A percentile compares a stretch with the other conserved stretches of the same genome.
Evolutionary conservation across 176 grass and related monocot species (phyloP).

Genomic region (Phoenix roebelenii): DNA sequence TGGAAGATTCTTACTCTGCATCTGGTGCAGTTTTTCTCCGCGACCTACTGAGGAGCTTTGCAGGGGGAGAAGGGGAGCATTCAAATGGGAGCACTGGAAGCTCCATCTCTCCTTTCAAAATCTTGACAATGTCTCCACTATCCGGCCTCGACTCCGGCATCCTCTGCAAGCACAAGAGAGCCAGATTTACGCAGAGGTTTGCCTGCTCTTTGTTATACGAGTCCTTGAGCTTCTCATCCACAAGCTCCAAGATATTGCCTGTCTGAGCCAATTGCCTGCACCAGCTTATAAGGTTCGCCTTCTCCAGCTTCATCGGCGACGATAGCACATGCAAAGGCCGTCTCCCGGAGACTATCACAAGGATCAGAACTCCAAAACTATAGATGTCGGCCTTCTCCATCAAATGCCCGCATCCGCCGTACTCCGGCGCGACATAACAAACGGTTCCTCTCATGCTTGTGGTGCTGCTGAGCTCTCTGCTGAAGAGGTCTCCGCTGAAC

Average conservation of each 20-base stretch:
- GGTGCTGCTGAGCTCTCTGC: slow-evolving; percentile 58
- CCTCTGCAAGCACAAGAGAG: slow-evolving; percentile 74
- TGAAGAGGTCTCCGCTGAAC: slow-evolving; percentile 55
- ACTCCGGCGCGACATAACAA: slow-evolving; percentile 66
- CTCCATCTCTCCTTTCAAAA: slow-evolving; percentile 83
- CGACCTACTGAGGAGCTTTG: slow-evolving; percentile 34
- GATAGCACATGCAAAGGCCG: slow-evolving; percentile 79
- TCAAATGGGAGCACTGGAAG: slow-evolving; percentile 44
- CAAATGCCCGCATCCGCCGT: slow-evolving; percentile 21
- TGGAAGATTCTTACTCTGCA: slow-evolving; percentile 13
- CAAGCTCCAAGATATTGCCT: slow-evolving; percentile 65
- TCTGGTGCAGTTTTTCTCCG: slow-evolving; percentile 29
- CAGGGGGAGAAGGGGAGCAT: slow-evolving; percentile 50
- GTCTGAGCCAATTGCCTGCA: slow-evolving; percentile 61
- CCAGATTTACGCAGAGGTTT: slow-evolving; percentile 54
- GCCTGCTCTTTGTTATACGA: slow-evolving; percentile 57
- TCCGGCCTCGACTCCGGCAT: slow-evolving; percentile 69
- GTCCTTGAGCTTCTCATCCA: slow-evolving; percentile 59
- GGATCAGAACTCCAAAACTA: slow-evolving; percentile 49
- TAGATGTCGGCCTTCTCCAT: slow-evolving; percentile 43
- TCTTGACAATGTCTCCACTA: slow-evolving; percentile 66
- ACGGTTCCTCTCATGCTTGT: slow-evolving; percentile 82
- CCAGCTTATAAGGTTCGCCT: slow-evolving; percentile 87
- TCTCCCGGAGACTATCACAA: slow-evolving; percentile 69
- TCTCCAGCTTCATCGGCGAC: slow-evolving; percentile 90